phyloP scores from a whole-genome alignment of 208 protist genomes.

The Leishmania amazonensis region DNA sequence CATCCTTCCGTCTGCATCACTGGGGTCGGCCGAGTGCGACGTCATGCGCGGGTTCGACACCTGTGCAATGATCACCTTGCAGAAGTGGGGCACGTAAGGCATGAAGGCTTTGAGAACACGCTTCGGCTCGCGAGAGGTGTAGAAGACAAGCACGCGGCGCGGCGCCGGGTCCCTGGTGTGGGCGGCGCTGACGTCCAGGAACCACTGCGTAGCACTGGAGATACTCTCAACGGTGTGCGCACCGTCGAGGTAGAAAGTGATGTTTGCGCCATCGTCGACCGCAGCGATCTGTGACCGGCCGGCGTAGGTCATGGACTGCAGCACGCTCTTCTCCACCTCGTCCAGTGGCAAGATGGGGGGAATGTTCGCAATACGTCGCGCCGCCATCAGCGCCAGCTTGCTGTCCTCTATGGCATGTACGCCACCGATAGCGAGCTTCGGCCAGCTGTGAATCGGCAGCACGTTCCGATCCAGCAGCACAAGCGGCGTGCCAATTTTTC shows the following conservation, averaged over 20 bases:
- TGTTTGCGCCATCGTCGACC: slow-evolving; percentile 42
- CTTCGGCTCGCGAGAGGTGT: slow-evolving; percentile 68
- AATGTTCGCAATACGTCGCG: slow-evolving; percentile 63
- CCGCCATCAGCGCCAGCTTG: slow-evolving; percentile 80
- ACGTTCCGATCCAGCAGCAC: slow-evolving; percentile 62
- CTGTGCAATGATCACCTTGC: slow-evolving; percentile 66
- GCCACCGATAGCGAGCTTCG: slow-evolving; percentile 74
- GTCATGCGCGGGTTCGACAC: slow-evolving; percentile 53
- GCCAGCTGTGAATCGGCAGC: slow-evolving; percentile 74
- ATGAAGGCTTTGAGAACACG: slow-evolving; percentile 79
- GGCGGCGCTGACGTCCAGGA: slow-evolving; percentile 64
- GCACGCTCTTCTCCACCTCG: slow-evolving; percentile 57
- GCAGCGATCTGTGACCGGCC: slow-evolving; percentile 79
- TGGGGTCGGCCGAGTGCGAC: slow-evolving; percentile 34
- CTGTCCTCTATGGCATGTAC: slow-evolving; percentile 79
- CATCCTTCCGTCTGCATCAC: slow-evolving; percentile 31
- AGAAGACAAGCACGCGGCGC: slow-evolving; percentile 80
- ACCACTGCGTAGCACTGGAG: slow-evolving; percentile 66
- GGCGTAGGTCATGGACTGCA: slow-evolving; percentile 66
- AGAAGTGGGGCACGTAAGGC: slow-evolving; percentile 62
- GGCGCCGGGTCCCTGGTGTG: slow-evolving; percentile 36
- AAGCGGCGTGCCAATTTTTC: slow-evolving; percentile 43
- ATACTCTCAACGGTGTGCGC: slow-evolving; percentile 90
- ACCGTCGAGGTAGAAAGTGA: slow-evolving; percentile 85
- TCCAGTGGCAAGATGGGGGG: slow-evolving; percentile 58